These are phyloP conservation scores for Cardamine resedifolia DNA, from an alignment of 345 rosid species.

Conservation along the genomic window DNA sequence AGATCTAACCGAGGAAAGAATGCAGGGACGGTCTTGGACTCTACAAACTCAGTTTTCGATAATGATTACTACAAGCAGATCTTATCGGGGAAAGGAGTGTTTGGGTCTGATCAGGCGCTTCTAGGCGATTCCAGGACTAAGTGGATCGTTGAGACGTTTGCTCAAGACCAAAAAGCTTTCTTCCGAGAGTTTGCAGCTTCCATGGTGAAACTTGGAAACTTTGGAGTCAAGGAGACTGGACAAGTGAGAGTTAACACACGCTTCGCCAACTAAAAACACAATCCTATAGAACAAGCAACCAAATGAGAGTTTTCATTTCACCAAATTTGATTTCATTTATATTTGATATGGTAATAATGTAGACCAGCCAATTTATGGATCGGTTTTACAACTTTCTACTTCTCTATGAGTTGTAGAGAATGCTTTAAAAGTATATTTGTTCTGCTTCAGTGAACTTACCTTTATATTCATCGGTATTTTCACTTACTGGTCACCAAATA, in stretches of 20 bases:
- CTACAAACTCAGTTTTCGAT: conserved; percentile 59
- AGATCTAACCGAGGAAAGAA: conserved; percentile 45
- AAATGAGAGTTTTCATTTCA: conserved; percentile 21
- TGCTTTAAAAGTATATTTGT: conserved; percentile 16
- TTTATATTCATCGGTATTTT: neutral
- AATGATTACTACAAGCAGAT: conserved; percentile 67
- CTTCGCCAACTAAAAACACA: conserved; percentile 43
- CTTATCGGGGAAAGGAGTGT: conserved; percentile 55
- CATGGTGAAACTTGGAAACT: conserved; percentile 74
- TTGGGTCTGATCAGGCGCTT: conserved; percentile 68
- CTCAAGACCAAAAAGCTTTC: conserved; percentile 59
- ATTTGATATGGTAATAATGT: conserved; percentile 20
- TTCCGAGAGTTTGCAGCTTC: conserved; percentile 64
- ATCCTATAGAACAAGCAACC: neutral
- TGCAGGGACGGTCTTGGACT: conserved; percentile 71
- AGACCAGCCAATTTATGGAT: conserved; percentile 4
- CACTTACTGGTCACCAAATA: neutral
- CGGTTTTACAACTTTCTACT: neutral
- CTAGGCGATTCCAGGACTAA: conserved; percentile 49
- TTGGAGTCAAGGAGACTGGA: conserved; percentile 57
- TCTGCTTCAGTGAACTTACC: conserved; percentile 17
- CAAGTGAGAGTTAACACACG: conserved; percentile 66
- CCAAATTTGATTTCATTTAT: conserved; percentile 26
- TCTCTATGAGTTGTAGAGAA: neutral
- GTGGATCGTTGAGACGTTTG: conserved; percentile 62